A percentile compares a stretch with the other conserved stretches of the same genome.
phyloP scores from a whole-genome alignment of 1,284 basidiomycete species.

The Ustilago xerochloae region DNA sequence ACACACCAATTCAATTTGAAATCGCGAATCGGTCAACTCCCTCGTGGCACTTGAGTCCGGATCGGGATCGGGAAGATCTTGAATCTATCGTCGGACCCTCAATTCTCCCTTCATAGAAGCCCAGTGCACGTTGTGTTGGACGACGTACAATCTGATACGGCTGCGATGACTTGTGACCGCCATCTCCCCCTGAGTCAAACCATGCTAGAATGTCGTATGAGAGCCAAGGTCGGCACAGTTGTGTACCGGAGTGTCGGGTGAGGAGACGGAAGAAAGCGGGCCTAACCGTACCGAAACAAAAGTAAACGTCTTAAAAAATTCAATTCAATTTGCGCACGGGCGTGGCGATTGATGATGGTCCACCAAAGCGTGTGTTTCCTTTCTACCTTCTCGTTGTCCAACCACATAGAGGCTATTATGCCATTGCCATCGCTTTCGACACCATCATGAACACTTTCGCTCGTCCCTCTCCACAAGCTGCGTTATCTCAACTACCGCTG shows the following conservation, averaged over 20 bases:
- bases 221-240: too few species aligned
- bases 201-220: neutral
- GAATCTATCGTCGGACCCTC: too few species aligned
- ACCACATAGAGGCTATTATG: slow-evolving; percentile 2
- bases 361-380: neutral
- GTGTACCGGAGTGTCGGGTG: slow-evolving; percentile 7
- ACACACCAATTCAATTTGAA: neutral
- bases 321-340: slow-evolving; percentile 24
- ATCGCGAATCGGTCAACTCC: neutral
- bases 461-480: neutral
- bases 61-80: too few species aligned
- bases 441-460: slow-evolving; percentile 19
- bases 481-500: neutral
- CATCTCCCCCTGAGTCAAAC: too few species aligned
- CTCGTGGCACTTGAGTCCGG: too few species aligned
- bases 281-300: neutral
- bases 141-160: too few species aligned
- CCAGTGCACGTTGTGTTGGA: too few species aligned
- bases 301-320: slow-evolving; percentile 2
- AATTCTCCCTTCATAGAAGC: too few species aligned
- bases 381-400: neutral
- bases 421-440: neutral
- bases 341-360: too few species aligned
- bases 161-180: too few species aligned
- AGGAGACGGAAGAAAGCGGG: slow-evolving; percentile 28